phyloP scores from a whole-genome alignment of 768 basidiomycete species.

The Lactarius trivialis region DNA sequence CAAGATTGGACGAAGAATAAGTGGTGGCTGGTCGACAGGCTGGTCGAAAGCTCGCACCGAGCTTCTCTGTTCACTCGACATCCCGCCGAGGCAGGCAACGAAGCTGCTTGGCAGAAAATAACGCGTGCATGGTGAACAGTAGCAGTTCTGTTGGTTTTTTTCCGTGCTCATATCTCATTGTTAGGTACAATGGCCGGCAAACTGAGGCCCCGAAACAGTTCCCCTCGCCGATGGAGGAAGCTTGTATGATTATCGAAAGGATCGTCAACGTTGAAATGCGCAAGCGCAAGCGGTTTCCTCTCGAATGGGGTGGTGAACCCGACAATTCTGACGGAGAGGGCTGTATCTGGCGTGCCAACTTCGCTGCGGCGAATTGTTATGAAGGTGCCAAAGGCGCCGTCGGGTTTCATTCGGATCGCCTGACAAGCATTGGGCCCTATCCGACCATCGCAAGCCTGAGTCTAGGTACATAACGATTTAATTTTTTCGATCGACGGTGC shows the following conservation, averaged over 20 bases:
- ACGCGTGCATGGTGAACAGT: constrained; percentile 62
- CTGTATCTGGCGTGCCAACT: constrained; percentile 66
- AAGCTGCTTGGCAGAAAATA: constrained; percentile 59
- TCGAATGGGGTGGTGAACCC: constrained; percentile 54
- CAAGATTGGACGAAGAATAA: constrained; percentile 62
- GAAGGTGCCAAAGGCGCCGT: constrained; percentile 77
- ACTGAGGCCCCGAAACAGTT: constrained; percentile 53
- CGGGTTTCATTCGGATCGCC: constrained; percentile 75
- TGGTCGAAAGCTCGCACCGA: constrained; percentile 82
- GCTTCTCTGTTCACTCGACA: constrained; percentile 68
- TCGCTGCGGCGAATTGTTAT: constrained; percentile 82
- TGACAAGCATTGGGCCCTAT: constrained; percentile 77
- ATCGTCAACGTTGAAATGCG: constrained; percentile 66
- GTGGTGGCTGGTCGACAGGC: constrained; percentile 79
- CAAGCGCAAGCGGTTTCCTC: constrained; percentile 50
- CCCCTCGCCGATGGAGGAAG: constrained; percentile 68
- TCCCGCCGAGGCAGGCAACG: constrained; percentile 27
- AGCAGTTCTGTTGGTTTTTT: background rate
- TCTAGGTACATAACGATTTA: constrained; percentile 43
- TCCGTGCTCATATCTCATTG: background rate
- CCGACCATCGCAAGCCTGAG: constrained; percentile 83
- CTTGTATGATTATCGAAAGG: constrained; percentile 61
- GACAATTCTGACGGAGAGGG: constrained; percentile 17
- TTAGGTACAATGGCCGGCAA: constrained; percentile 73
- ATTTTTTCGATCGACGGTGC: background rate